A percentile compares a stretch with the other conserved stretches of the same genome.
These are phyloP conservation scores for Trichomonas gallinae DNA, from an alignment of 208 protist genomes.

Conservation along the genomic window DNA sequence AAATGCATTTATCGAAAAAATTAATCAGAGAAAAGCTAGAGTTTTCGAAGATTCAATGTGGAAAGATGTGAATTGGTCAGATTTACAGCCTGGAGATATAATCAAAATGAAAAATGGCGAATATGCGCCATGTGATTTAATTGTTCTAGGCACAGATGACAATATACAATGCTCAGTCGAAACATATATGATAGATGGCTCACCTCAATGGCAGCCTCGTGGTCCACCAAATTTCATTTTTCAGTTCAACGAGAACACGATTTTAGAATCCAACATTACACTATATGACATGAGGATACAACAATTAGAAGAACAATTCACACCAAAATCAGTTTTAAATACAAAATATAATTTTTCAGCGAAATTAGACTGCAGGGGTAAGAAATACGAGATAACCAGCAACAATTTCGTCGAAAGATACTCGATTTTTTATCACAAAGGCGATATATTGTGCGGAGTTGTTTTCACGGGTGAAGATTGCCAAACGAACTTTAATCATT, in stretches of 20 bases:
- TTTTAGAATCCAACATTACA: neutral
- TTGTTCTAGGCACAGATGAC: neutral
- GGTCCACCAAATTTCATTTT: neutral
- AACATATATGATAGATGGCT: constrained; percentile 6
- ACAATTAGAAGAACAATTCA: neutral
- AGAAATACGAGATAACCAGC: neutral
- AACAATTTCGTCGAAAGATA: neutral
- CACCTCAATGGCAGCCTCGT: neutral
- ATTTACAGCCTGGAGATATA: neutral
- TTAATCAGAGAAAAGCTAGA: neutral
- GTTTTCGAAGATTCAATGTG: neutral
- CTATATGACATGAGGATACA: neutral
- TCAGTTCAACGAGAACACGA: neutral
- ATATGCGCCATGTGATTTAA: neutral
- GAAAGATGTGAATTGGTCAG: neutral
- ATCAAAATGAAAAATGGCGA: constrained; percentile 6
- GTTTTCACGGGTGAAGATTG: neutral
- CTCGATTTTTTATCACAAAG: neutral
- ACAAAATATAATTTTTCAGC: neutral
- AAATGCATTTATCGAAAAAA: neutral
- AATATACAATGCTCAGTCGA: neutral
- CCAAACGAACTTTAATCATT: neutral
- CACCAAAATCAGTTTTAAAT: neutral
- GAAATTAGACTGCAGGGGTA: neutral
- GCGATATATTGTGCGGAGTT: neutral